Conservation (phyloP, 1,139 yeast genomes). For the Debaryomyces nepalensis region DNA sequence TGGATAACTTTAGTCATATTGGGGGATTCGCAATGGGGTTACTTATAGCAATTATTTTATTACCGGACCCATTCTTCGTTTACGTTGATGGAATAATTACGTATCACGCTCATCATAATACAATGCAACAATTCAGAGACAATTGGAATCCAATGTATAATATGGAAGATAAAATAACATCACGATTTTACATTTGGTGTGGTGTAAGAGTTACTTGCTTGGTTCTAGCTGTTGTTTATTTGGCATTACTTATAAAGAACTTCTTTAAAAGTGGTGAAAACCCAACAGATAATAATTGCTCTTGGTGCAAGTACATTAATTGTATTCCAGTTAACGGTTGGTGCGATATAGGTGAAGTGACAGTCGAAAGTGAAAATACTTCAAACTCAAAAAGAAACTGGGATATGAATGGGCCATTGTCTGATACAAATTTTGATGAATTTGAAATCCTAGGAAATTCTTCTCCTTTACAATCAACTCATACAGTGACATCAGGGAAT, state of each 20-base stretch:
- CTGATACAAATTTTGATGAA: not conserved
- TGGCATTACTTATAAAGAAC: constrained; percentile 52
- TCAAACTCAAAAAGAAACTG: constrained; percentile 7
- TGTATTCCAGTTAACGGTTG: constrained; percentile 75
- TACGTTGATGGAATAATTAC: constrained; percentile 48
- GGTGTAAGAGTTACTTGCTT: constrained; percentile 51
- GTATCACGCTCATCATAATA: constrained; percentile 39
- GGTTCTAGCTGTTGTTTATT: constrained; percentile 53
- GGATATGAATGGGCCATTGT: not conserved
- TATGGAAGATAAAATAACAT: constrained; percentile 38
- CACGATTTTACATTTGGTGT: constrained; percentile 53
- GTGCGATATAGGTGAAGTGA: constrained; percentile 66
- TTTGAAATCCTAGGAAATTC: not conserved
- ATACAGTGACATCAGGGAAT: not conserved
- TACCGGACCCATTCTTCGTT: constrained; percentile 62
- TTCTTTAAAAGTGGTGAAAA: constrained; percentile 49
- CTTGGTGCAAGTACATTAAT: constrained; percentile 76
- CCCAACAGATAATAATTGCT: constrained; percentile 45
- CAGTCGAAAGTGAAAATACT: constrained; percentile 24
- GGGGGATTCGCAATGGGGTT: constrained; percentile 77
- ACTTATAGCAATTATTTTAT: constrained; percentile 52
- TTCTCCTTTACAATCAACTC: not conserved
- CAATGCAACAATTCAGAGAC: constrained; percentile 46
- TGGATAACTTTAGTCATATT: constrained; percentile 77
- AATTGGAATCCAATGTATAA: constrained; percentile 49